Evolutionary conservation across 2,329 filamentous ascomycete species (phyloP).

Genomic region (Eutypa lata): DNA sequence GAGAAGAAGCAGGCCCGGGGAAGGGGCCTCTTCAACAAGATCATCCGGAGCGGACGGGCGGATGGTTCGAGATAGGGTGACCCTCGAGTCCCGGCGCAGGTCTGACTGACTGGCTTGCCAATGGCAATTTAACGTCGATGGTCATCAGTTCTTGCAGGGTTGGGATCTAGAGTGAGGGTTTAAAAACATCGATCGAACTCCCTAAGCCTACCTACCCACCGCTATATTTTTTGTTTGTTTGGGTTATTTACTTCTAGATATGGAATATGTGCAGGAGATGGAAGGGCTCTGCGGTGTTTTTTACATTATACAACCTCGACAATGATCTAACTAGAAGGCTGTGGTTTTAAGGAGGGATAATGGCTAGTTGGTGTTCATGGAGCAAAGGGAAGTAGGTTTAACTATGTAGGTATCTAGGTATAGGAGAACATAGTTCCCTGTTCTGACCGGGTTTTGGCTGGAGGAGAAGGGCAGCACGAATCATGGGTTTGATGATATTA

Average conservation of each 20-base stretch:
- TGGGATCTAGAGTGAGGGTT: too few species aligned
- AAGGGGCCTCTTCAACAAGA: slow-evolving; percentile 18
- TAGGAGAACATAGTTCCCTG: background rate
- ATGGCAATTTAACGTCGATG: too few species aligned
- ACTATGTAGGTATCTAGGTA: background rate
- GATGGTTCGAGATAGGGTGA: slow-evolving; percentile 15
- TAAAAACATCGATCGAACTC: too few species aligned
- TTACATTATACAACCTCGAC: too few species aligned
- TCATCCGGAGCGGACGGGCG: slow-evolving; percentile 21
- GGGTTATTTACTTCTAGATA: too few species aligned
- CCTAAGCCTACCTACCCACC: too few species aligned
- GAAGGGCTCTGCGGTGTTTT: too few species aligned
- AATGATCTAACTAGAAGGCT: background rate
- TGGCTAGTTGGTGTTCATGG: background rate
- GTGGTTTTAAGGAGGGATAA: background rate
- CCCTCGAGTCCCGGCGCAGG: background rate
- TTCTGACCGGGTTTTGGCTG: background rate
- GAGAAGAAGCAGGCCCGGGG: slow-evolving; percentile 17
- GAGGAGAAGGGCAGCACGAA: background rate
- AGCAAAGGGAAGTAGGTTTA: background rate
- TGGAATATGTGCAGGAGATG: too few species aligned
- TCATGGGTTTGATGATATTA: too few species aligned
- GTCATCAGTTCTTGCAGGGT: too few species aligned
- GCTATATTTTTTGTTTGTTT: too few species aligned
- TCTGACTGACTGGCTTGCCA: too few species aligned